These are phyloP conservation scores for Ambrosia artemisiifolia DNA, from an alignment of 129 eudicot species.

Conservation along the genomic window DNA sequence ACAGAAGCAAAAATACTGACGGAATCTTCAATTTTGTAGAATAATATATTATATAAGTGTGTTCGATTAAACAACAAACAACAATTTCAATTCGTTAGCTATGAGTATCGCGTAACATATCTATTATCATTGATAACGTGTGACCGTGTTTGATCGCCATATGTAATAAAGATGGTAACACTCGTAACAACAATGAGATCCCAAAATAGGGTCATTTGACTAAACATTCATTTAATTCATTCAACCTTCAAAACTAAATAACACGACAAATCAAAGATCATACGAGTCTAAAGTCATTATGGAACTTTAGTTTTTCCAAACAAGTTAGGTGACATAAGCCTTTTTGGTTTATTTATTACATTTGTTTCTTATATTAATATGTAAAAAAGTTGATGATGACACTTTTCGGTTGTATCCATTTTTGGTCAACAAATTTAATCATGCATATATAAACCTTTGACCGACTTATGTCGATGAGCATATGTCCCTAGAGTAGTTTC, in stretches of 20 bases:
- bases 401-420: constrained; percentile 8
- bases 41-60: not conserved
- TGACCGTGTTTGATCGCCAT: not conserved
- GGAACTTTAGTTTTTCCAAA: not conserved
- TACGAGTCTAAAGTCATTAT: not conserved
- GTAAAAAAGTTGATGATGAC: not conserved
- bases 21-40: constrained; percentile 17
- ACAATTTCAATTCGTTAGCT: no score
- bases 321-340: not conserved
- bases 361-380: not conserved
- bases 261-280: constrained; percentile 1
- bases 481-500: not conserved
- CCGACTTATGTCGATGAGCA: not conserved
- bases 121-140: not conserved
- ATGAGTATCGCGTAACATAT: no score
- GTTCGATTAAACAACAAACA: no score
- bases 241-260: not conserved
- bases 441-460: constrained; percentile 2
- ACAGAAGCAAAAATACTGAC: not conserved
- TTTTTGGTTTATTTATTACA: not conserved
- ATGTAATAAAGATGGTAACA: not conserved
- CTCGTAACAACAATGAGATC: not conserved
- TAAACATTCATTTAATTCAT: not conserved
- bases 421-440: constrained; percentile 6
- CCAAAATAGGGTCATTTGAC: not conserved